Base-by-base conservation (phyloP, 2,329 filamentous ascomycete species). In the Exophiala calicioides region DNA sequence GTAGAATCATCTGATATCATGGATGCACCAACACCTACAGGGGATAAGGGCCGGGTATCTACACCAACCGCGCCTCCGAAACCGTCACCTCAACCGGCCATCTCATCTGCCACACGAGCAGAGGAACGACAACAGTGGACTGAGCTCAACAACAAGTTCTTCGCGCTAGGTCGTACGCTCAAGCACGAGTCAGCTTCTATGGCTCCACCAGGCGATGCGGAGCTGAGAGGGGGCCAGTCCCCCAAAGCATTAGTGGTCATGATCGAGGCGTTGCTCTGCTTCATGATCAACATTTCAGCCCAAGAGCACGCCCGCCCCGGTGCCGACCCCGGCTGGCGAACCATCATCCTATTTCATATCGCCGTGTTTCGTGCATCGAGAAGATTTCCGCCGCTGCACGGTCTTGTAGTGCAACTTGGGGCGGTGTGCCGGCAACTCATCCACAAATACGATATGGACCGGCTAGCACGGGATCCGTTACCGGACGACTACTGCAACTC, bases 401-500 rank as follows among this genome's bases (percentile, higher is more conserved):
- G 68, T 21, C 62, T 77, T n/a, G 70, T 67, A 38, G 57, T 65
- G 15, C 63, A 75, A 21, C 62, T 77, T 12, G 72, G 71, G 12
- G 73, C 72, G 8, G 62, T 76, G 1, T 72, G 68, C 30, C 71
- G 69, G 30, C 70, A 74, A 50, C 60, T 68, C 20, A 69, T 76
- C 8, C 68, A 73, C 53, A 62, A 65, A 16, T 61, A 69, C 41
- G 69, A 74, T 49, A 58, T 74, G 29, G 69, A 73, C 48, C 65
- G 70, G 13, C 63, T 74, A n/a, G 65, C 68, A 10, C 57, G 64
- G 34, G 68, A 64, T 36, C 55, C 66, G n/a, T 38, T 72, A 21
- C 66, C 66, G 20, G 62, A 66, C 37, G 65, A 72, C 45, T 60
- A 66, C 40, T 65, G 62, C 13, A 62, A 64, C 35, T 55, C 54